Percentiles rank a stretch among this genome's conserved stretches.
Conservation (phyloP, 257 asterid species). For the Phtheirospermum japonicum region DNA sequence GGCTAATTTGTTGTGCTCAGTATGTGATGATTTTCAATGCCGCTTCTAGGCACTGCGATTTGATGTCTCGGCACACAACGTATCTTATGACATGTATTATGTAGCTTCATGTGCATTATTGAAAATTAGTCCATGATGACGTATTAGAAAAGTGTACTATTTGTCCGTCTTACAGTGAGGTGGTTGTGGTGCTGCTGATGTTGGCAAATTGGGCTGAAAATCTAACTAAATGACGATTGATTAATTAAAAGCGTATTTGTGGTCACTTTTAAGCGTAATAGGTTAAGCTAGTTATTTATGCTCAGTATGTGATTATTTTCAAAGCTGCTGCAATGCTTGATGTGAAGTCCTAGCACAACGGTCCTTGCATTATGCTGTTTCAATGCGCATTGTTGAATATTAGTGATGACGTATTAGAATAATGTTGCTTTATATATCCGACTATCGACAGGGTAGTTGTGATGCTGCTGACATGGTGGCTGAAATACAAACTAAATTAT, state of each 20-base stretch:
- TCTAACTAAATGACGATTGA: too few relatives aligned
- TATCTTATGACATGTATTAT: neutral
- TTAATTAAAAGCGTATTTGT: too few relatives aligned
- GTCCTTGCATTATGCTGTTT: neutral
- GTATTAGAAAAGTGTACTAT: neutral
- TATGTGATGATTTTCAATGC: neutral
- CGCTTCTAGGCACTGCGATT: neutral
- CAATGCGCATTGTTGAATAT: neutral
- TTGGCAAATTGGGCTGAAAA: too few relatives aligned
- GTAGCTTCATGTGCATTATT: neutral
- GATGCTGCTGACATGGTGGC: too few relatives aligned
- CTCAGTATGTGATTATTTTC: neutral
- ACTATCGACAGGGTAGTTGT: too few relatives aligned
- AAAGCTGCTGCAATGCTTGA: neutral
- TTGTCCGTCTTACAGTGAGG: too few relatives aligned
- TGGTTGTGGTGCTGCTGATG: too few relatives aligned
- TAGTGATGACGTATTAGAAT: too few relatives aligned
- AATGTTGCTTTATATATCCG: too few relatives aligned
- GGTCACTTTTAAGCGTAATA: too few relatives aligned
- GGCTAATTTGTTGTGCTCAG: neutral
- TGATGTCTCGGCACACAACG: neutral
- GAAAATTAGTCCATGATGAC: neutral
- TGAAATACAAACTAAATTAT: too few relatives aligned
- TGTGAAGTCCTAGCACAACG: neutral
- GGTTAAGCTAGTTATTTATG: neutral